Base-by-base conservation (phyloP, 2,329 filamentous ascomycete genomes). In the Venturia nashicola region DNA sequence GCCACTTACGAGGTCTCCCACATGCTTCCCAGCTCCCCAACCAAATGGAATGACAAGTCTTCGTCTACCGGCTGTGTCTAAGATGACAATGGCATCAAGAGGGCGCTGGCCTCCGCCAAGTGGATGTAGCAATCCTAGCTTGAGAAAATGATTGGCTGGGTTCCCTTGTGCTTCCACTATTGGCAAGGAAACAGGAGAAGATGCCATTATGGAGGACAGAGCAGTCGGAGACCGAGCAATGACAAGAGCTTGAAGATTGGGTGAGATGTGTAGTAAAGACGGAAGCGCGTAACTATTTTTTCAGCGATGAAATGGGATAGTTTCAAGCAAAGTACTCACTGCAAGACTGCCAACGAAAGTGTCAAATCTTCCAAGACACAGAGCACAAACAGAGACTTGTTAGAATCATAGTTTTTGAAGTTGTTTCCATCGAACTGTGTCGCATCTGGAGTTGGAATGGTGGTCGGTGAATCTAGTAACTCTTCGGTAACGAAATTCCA, bases 11-110 rank as follows among this genome's bases (percentile, higher is more conserved):
- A 51, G 36, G 42, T 55, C 59, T 32, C 32, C 27, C 16, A 69
- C 73, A 66, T 75, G 73, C 48, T 70, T 70, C 5, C 75, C 75
- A 34, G 73, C 75, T 16, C 77, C 76, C 77, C 77, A 78, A 2
- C 76, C 76, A 66, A 79, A 76, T 1, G 77, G 77, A 59, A 79
- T 66, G 14, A 78, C 71, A 62, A 79, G 68, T 61, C 77, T 71
- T 27, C 75, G 69, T 44, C 72, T 69, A 0, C 72, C 72, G 14
- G 68, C 68, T 5, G 66, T 66, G 65, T 79, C 77, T 3, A 78
- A 64, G 1, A 79, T 73, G 5, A 78, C 76, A n/a, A 79, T 69
- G 5, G 77, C 76, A 65, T 79, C 77, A 12, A 79, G 68, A 1
- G 75, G 75, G 27, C 72, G 69, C 55, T 76, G 74, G 1, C 77